phyloP scores from a whole-genome alignment of 2,329 filamentous ascomycete species.

The Fusarium staphyleae region DNA sequence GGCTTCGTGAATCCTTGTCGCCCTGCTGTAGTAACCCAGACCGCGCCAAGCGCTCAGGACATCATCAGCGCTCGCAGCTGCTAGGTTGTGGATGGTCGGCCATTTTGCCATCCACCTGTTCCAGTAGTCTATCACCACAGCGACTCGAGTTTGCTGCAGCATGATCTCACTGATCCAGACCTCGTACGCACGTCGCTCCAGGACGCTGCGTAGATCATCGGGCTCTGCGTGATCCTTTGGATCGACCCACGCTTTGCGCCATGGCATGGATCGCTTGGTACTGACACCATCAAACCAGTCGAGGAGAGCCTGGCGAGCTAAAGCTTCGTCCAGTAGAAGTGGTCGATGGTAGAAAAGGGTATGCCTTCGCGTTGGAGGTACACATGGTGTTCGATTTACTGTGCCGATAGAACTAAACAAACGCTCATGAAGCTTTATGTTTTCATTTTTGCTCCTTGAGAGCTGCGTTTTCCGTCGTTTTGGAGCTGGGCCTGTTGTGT shows the following conservation, averaged over 20 bases:
- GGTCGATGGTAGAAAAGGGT: conserved; percentile 57
- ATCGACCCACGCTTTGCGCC: conserved; percentile 65
- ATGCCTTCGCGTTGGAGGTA: conserved; percentile 44
- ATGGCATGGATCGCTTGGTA: conserved; percentile 61
- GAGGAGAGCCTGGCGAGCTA: conserved; percentile 51
- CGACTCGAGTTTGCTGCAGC: conserved; percentile 71
- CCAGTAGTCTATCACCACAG: conserved; percentile 69
- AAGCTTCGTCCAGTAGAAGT: conserved; percentile 51
- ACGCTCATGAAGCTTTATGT: conserved; percentile 21
- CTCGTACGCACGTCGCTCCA: conserved; percentile 66
- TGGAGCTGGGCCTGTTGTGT: conserved; percentile 27
- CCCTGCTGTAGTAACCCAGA: conserved; percentile 70
- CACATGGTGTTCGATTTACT: conserved; percentile 15
- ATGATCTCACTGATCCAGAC: conserved; percentile 74
- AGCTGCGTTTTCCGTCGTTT: conserved; percentile 36
- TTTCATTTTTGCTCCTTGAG: conserved; percentile 16
- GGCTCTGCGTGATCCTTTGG: conserved; percentile 43
- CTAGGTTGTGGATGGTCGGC: conserved; percentile 65
- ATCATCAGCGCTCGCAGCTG: conserved; percentile 60
- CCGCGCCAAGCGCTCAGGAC: conserved; percentile 67
- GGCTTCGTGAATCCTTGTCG: conserved; percentile 65
- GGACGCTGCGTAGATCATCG: conserved; percentile 48
- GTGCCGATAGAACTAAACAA: conserved; percentile 23
- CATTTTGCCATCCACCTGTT: conserved; percentile 67
- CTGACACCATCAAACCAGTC: conserved; percentile 60